Conservation (phyloP, 257 asterid genomes). For the Fraxinus quadrangulata region DNA sequence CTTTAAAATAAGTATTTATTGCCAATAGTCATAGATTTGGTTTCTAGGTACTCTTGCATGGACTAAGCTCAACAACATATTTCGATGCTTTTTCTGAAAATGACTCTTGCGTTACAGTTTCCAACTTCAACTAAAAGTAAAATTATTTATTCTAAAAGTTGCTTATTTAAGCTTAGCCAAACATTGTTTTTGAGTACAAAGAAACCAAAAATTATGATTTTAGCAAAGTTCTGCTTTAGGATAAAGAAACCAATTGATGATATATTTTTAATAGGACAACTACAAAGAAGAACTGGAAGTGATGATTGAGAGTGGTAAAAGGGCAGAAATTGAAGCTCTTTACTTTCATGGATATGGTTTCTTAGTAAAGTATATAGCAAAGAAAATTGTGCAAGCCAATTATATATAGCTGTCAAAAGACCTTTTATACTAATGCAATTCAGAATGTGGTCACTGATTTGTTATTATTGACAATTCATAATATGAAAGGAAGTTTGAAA, state of each 20-base stretch:
- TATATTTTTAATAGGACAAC: conserved; percentile 45
- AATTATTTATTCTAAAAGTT: neutral
- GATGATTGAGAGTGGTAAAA: conserved; percentile 65
- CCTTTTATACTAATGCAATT: neutral
- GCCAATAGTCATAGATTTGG: neutral
- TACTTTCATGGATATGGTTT: conserved; percentile 80
- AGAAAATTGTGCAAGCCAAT: conserved; percentile 72
- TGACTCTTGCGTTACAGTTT: no score
- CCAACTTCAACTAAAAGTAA: neutral
- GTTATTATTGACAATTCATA: neutral
- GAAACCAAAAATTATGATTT: neutral
- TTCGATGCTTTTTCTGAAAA: no score
- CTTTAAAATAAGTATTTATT: neutral
- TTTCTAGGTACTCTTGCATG: neutral
- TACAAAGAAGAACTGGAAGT: conserved; percentile 76
- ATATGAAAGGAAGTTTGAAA: neutral
- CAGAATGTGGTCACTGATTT: neutral
- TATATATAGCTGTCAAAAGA: conserved; percentile 40
- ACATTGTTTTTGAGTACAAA: neutral
- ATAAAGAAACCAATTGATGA: neutral
- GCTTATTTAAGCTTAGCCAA: neutral
- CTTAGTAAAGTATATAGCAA: conserved; percentile 62
- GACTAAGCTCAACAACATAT: neutral
- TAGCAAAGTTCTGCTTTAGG: neutral
- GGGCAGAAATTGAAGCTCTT: conserved; percentile 95